Evolutionary conservation across 2,329 filamentous ascomycete genomes (phyloP).

Genomic region (Cadophora malorum): DNA sequence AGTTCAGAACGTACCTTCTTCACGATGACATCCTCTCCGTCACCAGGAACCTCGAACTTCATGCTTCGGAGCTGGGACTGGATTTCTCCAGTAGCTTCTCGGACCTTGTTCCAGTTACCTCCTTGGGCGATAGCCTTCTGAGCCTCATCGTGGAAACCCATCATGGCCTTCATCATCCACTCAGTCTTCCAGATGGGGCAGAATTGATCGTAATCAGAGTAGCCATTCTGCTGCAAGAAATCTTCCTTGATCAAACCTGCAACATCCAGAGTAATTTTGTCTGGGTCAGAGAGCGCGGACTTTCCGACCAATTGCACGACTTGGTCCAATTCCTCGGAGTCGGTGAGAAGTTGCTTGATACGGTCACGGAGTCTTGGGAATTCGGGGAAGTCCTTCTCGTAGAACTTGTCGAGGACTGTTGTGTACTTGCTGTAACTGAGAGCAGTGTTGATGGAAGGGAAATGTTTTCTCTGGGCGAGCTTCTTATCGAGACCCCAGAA

Average conservation of each 20-base stretch:
- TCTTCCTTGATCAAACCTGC: conserved; percentile 95
- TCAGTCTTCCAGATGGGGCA: conserved; percentile 99
- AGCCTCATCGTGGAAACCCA: conserved; percentile 96
- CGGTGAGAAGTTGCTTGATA: conserved; percentile 90
- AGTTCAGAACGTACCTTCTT: conserved; percentile 73
- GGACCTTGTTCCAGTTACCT: conserved; percentile 89
- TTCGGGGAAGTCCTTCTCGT: conserved; percentile 91
- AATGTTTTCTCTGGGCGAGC: conserved; percentile 97
- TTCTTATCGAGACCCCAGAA: conserved; percentile 99
- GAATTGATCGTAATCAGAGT: conserved; percentile 99
- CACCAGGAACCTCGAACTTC: conserved; percentile 94
- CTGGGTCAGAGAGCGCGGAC: conserved; percentile 90
- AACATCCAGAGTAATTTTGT: conserved; percentile 98
- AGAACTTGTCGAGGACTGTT: conserved; percentile 85
- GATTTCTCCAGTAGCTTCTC: conserved; percentile 87
- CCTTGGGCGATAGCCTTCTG: conserved; percentile 95
- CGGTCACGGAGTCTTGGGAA: conserved; percentile 93
- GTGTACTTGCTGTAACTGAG: conserved; percentile 98
- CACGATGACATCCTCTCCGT: conserved; percentile 79
- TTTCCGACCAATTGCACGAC: conserved; percentile 99
- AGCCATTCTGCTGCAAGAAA: conserved; percentile 98
- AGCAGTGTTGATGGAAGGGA: conserved; percentile 96
- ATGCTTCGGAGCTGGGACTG: conserved; percentile 85
- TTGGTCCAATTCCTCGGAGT: conserved; percentile 96
- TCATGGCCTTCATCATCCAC: conserved; percentile 99